A percentile compares a stretch with the other conserved stretches of the same genome.
phyloP scores from a whole-genome alignment of 345 rosid genomes.

The Brassica nigra region DNA sequence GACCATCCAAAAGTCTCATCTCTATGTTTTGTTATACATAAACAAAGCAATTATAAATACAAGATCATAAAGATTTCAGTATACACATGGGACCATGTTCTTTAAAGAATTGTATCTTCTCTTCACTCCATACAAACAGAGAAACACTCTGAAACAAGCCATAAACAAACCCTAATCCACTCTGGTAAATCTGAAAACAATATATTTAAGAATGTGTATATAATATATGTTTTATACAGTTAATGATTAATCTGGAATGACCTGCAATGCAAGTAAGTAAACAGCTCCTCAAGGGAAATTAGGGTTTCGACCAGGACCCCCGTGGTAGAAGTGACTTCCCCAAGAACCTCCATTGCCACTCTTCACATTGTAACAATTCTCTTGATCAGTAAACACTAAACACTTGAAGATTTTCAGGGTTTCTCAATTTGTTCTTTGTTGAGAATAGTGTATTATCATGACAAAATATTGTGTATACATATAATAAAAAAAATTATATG shows the following conservation, averaged over 20 bases:
- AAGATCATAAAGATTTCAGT: slow-evolving; percentile 22
- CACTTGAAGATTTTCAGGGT: slow-evolving; percentile 54
- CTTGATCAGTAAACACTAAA: slow-evolving; percentile 66
- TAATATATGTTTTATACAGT: slow-evolving; percentile 39
- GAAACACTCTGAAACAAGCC: slow-evolving; percentile 11
- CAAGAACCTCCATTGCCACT: slow-evolving; percentile 57
- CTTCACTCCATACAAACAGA: slow-evolving; percentile 21
- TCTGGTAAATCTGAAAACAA: slow-evolving; percentile 21
- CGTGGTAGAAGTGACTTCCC: slow-evolving; percentile 70
- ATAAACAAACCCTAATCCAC: slow-evolving; percentile 18
- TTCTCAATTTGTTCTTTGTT: too few relatives aligned
- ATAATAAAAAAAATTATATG: too few relatives aligned
- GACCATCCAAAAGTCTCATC: slow-evolving; percentile 32
- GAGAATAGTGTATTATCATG: too few relatives aligned
- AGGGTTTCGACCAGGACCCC: slow-evolving; percentile 70
- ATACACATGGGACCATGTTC: slow-evolving; percentile 43
- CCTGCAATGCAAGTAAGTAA: slow-evolving; percentile 15
- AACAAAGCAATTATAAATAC: slow-evolving; percentile 28
- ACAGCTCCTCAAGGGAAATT: slow-evolving; percentile 56
- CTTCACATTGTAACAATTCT: slow-evolving; percentile 66
- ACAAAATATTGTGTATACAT: too few relatives aligned
- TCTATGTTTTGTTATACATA: slow-evolving; percentile 20
- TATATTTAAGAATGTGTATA: slow-evolving; percentile 16
- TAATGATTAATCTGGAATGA: slow-evolving; percentile 27
- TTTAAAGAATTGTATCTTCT: not conserved